Evolutionary conservation across 1,284 basidiomycete genomes (phyloP).

Genomic region (Marasmius fiardii): DNA sequence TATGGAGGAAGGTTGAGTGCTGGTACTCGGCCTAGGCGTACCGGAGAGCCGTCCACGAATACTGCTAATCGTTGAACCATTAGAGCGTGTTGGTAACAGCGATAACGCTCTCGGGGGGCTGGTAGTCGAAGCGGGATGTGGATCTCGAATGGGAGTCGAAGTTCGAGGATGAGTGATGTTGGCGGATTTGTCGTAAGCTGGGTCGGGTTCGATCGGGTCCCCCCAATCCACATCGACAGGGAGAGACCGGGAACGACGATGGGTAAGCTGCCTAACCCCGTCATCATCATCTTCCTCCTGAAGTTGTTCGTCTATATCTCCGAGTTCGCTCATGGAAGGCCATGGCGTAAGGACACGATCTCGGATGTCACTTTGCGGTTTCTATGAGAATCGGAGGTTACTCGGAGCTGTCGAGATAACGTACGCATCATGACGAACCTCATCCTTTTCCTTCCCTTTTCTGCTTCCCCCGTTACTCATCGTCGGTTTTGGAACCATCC

Average conservation of each 20-base stretch:
- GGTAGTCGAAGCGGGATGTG: background rate
- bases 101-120: background rate
- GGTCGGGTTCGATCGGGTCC: background rate
- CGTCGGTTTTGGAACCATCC: background rate
- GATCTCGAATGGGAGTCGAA: background rate
- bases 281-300: background rate
- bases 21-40: slow-evolving; percentile 27
- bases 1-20: slow-evolving; percentile 18
- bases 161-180: background rate
- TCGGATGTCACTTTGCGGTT: background rate
- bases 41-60: background rate
- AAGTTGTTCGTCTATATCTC: background rate
- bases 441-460: slow-evolving; percentile 6
- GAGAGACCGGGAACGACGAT: background rate
- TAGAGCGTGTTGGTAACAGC: background rate
- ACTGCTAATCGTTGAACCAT: slow-evolving; percentile 1
- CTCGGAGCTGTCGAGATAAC: too few species aligned
- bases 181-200: background rate
- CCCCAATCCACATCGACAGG: background rate
- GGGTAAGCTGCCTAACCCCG: background rate
- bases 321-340: slow-evolving; percentile 3
- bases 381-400: too few species aligned
- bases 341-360: slow-evolving; percentile 8
- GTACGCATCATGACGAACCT: background rate
- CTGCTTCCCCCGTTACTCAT: background rate